Evolutionary conservation across 176 grass and related monocot genomes (phyloP).

Genomic region (Musa beccarii): DNA sequence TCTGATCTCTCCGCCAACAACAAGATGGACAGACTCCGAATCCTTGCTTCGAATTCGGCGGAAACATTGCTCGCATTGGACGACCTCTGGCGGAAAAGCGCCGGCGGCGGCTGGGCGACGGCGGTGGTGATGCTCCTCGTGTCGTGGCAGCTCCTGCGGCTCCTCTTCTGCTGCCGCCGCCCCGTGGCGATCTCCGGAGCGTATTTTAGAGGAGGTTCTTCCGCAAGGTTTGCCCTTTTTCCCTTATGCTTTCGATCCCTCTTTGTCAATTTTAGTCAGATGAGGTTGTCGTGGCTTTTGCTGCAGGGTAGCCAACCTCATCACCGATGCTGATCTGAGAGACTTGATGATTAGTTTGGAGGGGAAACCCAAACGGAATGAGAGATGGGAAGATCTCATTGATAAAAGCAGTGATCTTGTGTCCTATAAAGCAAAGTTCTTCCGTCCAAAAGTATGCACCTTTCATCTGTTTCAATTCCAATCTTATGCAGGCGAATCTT

Average conservation of each 20-base stretch:
- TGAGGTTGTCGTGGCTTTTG: neutral
- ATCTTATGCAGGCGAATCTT: neutral
- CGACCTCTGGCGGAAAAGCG: slow-evolving; percentile 28
- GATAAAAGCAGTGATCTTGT: slow-evolving; percentile 46
- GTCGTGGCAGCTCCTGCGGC: slow-evolving; percentile 23
- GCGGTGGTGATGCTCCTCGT: slow-evolving; percentile 43
- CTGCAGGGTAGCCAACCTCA: slow-evolving; percentile 38
- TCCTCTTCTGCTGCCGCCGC: slow-evolving; percentile 25
- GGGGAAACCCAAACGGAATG: slow-evolving; percentile 28
- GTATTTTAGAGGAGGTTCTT: neutral
- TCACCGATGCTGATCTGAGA: slow-evolving; percentile 65
- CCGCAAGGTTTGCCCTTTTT: neutral
- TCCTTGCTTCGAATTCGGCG: neutral
- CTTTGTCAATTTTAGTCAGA: neutral
- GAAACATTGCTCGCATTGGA: slow-evolving; percentile 8
- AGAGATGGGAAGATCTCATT: slow-evolving; percentile 53
- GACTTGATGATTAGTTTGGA: slow-evolving; percentile 44
- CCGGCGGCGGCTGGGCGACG: slow-evolving; percentile 43
- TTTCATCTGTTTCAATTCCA: neutral
- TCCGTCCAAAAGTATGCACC: slow-evolving; percentile 41
- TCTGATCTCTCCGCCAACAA: neutral
- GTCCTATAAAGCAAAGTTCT: slow-evolving; percentile 68
- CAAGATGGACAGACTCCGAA: neutral
- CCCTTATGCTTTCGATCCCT: neutral
- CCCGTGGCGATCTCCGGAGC: neutral